phyloP scores from a whole-genome alignment of 805 yeast species.

The Cyberlindnera samutprakarnensis region DNA sequence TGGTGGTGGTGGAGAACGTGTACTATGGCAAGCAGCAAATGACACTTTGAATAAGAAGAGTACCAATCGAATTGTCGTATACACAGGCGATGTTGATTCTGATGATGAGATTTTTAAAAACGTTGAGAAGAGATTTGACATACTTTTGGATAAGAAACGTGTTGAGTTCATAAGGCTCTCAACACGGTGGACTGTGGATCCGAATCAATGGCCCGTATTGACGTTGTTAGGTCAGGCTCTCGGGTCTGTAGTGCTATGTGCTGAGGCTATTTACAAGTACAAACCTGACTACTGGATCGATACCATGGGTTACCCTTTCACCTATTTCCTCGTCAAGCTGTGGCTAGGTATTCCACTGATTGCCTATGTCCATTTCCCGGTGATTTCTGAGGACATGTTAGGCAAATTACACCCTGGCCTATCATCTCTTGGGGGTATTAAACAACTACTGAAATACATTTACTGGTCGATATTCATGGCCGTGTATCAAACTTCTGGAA shows the following conservation, averaged over 20 bases:
- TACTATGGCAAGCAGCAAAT: slow-evolving; percentile 87
- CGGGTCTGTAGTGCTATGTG: slow-evolving; percentile 63
- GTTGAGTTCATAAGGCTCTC: slow-evolving; percentile 56
- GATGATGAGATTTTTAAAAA: slow-evolving; percentile 43
- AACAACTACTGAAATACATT: slow-evolving; percentile 34
- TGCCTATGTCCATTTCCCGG: slow-evolving; percentile 93
- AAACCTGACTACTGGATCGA: slow-evolving; percentile 88
- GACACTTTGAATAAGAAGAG: slow-evolving; percentile 48
- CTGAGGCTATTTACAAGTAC: slow-evolving; percentile 61
- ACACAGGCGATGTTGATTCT: slow-evolving; percentile 57
- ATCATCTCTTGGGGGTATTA: slow-evolving; percentile 12
- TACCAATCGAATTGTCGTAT: slow-evolving; percentile 54
- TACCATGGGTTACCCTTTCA: slow-evolving; percentile 90
- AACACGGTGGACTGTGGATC: slow-evolving; percentile 55
- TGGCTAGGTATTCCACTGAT: slow-evolving; percentile 65
- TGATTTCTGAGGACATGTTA: slow-evolving; percentile 84
- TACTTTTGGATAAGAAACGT: slow-evolving; percentile 41
- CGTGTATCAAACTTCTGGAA: slow-evolving; percentile 59
- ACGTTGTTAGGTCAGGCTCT: slow-evolving; percentile 84
- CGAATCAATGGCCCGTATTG: slow-evolving; percentile 64
- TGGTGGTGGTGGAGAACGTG: slow-evolving; percentile 98
- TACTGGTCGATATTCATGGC: slow-evolving; percentile 72
- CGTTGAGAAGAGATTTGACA: slow-evolving; percentile 49
- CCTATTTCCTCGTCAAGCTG: slow-evolving; percentile 57
- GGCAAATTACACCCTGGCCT: slow-evolving; percentile 37